These are phyloP conservation scores for Fragaria vesca DNA, from an alignment of 306 rosid species.

Conservation along the genomic window DNA sequence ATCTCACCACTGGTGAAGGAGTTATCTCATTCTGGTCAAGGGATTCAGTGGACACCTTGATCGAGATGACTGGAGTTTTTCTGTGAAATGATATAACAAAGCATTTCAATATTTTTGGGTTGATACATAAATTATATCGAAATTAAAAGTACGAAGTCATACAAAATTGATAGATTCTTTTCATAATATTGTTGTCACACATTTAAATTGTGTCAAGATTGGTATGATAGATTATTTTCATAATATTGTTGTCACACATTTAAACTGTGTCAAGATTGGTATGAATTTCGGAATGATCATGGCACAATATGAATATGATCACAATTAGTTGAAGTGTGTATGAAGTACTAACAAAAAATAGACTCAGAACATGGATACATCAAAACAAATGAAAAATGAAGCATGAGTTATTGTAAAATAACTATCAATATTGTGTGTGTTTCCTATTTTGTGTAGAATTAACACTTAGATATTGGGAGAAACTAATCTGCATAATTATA, in stretches of 20 bases:
- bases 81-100: neutral
- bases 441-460: neutral
- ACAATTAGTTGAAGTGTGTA: neutral
- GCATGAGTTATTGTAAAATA: neutral
- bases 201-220: neutral
- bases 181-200: neutral
- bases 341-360: neutral
- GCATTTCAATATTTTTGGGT: neutral
- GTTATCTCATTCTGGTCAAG: neutral
- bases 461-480: neutral
- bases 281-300: neutral
- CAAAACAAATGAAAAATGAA: neutral
- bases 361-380: neutral
- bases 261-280: neutral
- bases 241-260: neutral
- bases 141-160: neutral
- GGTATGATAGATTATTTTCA: neutral
- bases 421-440: neutral
- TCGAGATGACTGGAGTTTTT: neutral
- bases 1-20: neutral
- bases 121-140: neutral
- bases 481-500: neutral
- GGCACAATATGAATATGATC: neutral
- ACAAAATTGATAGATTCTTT: neutral
- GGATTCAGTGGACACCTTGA: neutral